A percentile compares a stretch with the other conserved stretches of the same genome.
Evolutionary conservation across 331 rosid genomes (phyloP).

Genomic region (Pyrus hybrid): DNA sequence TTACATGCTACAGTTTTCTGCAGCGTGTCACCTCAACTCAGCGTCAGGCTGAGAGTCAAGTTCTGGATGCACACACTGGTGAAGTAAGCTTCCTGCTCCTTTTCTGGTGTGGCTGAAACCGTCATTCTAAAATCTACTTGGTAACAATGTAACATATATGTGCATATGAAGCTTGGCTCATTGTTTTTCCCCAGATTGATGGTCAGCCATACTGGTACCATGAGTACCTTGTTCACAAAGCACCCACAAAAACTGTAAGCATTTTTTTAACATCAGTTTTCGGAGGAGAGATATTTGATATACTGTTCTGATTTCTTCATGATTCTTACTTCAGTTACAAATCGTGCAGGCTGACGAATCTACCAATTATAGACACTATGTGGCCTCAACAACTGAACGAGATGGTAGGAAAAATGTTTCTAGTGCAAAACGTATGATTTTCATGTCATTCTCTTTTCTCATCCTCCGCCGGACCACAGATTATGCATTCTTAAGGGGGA

Average conservation of each 20-base stretch:
- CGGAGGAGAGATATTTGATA: background rate
- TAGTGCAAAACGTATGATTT: background rate
- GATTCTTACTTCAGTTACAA: slow-evolving; percentile 13
- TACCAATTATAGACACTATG: slow-evolving; percentile 56
- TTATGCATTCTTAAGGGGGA: background rate
- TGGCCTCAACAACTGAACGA: slow-evolving; percentile 85
- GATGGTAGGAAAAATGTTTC: slow-evolving; percentile 44
- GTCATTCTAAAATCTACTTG: background rate
- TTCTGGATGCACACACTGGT: slow-evolving; percentile 71
- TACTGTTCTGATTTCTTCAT: background rate
- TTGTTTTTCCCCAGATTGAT: slow-evolving; percentile 49
- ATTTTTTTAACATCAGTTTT: slow-evolving; percentile 2
- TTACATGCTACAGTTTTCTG: slow-evolving; percentile 24
- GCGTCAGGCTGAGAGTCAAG: slow-evolving; percentile 91
- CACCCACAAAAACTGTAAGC: slow-evolving; percentile 63
- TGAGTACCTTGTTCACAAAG: slow-evolving; percentile 92
- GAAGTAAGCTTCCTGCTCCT: slow-evolving; percentile 47
- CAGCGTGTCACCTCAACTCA: slow-evolving; percentile 94
- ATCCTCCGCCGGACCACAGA: background rate
- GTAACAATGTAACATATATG: background rate
- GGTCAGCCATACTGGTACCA: slow-evolving; percentile 85
- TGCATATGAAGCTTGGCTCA: slow-evolving; percentile 6
- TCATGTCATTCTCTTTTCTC: background rate
- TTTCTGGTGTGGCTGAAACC: background rate
- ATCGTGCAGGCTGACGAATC: slow-evolving; percentile 60